These are phyloP conservation scores for Stagonosporopsis chrysanthemi DNA, from an alignment of 2,329 filamentous ascomycete genomes.

Conservation along the genomic window DNA sequence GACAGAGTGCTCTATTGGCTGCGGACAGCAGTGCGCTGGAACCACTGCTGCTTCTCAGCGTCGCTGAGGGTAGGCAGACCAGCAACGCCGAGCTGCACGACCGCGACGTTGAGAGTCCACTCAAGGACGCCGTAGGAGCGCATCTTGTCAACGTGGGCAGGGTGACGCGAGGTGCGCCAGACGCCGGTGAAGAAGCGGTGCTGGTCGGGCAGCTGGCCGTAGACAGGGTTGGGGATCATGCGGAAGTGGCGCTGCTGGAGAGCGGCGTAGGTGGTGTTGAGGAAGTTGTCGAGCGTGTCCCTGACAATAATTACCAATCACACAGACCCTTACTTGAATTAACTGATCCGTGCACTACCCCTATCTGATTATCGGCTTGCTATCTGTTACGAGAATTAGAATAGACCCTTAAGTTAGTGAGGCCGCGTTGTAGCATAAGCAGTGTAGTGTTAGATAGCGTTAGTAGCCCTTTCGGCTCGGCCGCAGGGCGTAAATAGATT, in stretches of 20 bases:
- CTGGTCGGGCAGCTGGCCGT: not conserved
- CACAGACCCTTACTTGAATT: too few relatives aligned
- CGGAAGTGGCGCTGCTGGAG: not conserved
- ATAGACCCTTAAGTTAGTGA: too few relatives aligned
- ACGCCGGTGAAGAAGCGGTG: not conserved
- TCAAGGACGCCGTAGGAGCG: not conserved
- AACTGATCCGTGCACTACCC: too few relatives aligned
- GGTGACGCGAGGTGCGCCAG: not conserved
- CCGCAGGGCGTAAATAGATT: too few relatives aligned
- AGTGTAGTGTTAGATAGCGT: too few relatives aligned
- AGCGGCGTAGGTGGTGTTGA: not conserved
- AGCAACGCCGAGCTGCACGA: not conserved
- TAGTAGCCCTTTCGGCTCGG: too few relatives aligned
- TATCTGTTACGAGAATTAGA: too few relatives aligned
- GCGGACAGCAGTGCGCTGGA: not conserved
- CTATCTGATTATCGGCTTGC: too few relatives aligned
- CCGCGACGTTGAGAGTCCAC: not conserved
- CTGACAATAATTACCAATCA: too few relatives aligned
- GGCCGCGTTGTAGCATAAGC: too few relatives aligned
- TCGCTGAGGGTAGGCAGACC: not conserved
- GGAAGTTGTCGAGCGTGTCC: not conserved
- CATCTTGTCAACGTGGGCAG: not conserved
- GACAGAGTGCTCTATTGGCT: too few relatives aligned
- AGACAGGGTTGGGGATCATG: not conserved
- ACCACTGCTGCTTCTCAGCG: not conserved